Evolutionary conservation across 1,139 yeast species (phyloP).

Genomic region (Geotrichum klebahnii): DNA sequence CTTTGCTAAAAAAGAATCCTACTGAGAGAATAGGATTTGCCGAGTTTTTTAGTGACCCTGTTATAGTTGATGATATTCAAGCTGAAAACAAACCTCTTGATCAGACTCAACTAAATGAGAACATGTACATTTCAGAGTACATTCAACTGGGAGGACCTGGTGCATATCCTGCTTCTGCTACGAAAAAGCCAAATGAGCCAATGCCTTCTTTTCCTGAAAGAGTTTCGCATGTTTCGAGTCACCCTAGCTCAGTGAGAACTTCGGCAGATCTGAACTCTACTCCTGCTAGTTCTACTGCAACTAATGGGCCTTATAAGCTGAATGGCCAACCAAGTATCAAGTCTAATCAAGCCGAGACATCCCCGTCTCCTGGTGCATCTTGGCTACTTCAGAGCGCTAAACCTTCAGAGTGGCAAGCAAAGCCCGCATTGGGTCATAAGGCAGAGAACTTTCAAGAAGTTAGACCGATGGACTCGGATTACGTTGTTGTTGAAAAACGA

Average conservation of each 20-base stretch:
- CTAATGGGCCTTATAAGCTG: slow-evolving; percentile 5
- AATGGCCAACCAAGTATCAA: not conserved
- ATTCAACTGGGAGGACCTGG: slow-evolving; percentile 34
- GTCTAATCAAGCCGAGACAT: slow-evolving; percentile 13
- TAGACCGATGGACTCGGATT: slow-evolving; percentile 59
- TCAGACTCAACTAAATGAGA: slow-evolving; percentile 66
- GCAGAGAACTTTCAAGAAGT: not conserved
- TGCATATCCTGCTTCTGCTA: not conserved
- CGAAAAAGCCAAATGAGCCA: not conserved
- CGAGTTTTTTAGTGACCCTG: slow-evolving; percentile 67
- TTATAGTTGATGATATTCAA: slow-evolving; percentile 48
- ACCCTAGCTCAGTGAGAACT: not conserved
- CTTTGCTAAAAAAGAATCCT: slow-evolving; percentile 77
- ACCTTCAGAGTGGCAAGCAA: not conserved
- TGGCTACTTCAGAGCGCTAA: slow-evolving; percentile 22
- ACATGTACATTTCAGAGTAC: slow-evolving; percentile 79
- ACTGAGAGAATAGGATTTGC: slow-evolving; percentile 80
- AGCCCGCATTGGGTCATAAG: not conserved
- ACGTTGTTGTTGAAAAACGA: slow-evolving; percentile 89
- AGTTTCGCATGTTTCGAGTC: not conserved
- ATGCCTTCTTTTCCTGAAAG: slow-evolving; percentile 3
- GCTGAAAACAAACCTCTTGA: slow-evolving; percentile 57
- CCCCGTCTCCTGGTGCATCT: slow-evolving; percentile 33
- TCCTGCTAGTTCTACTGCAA: slow-evolving; percentile 8
- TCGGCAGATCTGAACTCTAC: slow-evolving; percentile 2